Percentiles rank a stretch among this genome's conserved stretches.
Evolutionary conservation across 768 basidiomycete species (phyloP).

Genomic region (Cytidiella melzeri): DNA sequence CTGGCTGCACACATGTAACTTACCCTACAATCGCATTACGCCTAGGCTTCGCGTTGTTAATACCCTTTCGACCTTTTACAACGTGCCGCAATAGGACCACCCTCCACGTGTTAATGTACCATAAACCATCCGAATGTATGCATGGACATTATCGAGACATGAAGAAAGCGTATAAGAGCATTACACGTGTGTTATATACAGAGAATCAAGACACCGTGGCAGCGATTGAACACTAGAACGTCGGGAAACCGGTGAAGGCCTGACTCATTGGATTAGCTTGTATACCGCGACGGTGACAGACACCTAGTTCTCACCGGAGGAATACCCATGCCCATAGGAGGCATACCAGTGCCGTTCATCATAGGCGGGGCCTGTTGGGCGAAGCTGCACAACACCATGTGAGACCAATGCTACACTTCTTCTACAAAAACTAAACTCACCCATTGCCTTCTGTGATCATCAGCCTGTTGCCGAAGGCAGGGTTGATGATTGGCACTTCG

Average conservation of each 20-base stretch:
- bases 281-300: neutral
- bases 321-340: slow-evolving; percentile 35
- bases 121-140: neutral
- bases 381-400: too few relatives aligned
- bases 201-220: neutral
- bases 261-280: slow-evolving; percentile 20
- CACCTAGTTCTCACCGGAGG: slow-evolving; percentile 44
- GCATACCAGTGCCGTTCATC: slow-evolving; percentile 51
- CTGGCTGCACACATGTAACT: too few relatives aligned
- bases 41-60: neutral
- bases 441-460: slow-evolving; percentile 74
- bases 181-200: neutral
- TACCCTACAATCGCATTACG: too few relatives aligned
- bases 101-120: neutral
- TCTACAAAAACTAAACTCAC: slow-evolving; percentile 23
- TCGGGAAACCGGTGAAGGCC: slow-evolving; percentile 64
- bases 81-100: neutral
- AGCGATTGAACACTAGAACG: slow-evolving; percentile 25
- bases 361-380: slow-evolving; percentile 56
- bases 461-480: slow-evolving; percentile 55
- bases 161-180: neutral
- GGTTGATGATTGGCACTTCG: slow-evolving; percentile 84
- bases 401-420: neutral
- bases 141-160: neutral
- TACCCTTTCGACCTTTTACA: neutral